Conservation (phyloP, 225 moss, liverwort and hornwort species). For the Climacium dendroides region DNA sequence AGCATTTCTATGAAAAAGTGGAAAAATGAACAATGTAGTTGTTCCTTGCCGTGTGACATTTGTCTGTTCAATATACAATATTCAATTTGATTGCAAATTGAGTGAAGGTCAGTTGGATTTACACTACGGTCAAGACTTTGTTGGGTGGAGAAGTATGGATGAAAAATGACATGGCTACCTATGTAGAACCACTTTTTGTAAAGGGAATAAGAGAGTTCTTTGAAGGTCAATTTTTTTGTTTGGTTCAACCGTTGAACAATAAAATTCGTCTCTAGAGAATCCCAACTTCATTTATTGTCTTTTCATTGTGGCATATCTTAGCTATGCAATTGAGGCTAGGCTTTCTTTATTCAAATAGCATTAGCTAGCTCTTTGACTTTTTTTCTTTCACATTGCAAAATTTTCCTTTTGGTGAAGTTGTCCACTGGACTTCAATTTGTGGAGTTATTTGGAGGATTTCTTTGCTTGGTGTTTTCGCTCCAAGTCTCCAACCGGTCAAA, state of each 20-base stretch:
- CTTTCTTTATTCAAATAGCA: not conserved
- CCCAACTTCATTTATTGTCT: not conserved
- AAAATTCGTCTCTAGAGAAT: not conserved
- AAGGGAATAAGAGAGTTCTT: fast-evolving
- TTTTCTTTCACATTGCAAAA: too few relatives aligned
- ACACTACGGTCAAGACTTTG: fast-evolving
- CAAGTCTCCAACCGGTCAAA: too few relatives aligned
- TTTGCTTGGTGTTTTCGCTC: too few relatives aligned
- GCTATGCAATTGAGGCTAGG: too few relatives aligned
- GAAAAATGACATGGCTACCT: not conserved
- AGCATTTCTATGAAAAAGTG: fast-evolving
- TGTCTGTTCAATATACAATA: too few relatives aligned
- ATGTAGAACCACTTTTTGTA: not conserved
- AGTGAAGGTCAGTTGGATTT: too few relatives aligned
- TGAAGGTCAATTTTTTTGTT: not conserved
- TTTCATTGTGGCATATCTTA: not conserved
- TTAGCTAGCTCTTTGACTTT: too few relatives aligned
- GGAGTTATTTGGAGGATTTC: too few relatives aligned
- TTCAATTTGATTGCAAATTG: too few relatives aligned
- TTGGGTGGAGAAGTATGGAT: not conserved
- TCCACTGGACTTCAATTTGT: too few relatives aligned
- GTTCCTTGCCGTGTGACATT: fast-evolving
- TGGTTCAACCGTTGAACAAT: fast-evolving
- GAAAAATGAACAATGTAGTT: fast-evolving
- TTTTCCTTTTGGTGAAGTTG: too few relatives aligned